Conservation (phyloP, 345 rosid genomes). For the Eucalyptus cloeziana region DNA sequence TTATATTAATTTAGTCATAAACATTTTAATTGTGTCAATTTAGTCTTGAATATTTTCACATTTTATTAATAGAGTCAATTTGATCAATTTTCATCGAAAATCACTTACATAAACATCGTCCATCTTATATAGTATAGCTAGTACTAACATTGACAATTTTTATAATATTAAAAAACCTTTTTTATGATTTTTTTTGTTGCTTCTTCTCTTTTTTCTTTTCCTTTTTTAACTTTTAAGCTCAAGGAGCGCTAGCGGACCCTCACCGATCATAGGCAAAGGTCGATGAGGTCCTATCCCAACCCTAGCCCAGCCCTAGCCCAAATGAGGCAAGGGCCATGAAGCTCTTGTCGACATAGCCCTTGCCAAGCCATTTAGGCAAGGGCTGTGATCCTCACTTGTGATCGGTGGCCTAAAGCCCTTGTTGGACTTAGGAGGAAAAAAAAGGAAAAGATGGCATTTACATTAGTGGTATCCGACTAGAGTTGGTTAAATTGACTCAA, state of each 20-base stretch:
- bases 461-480: rapidly evolving
- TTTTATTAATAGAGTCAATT: background rate
- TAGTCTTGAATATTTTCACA: background rate
- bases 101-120: rapidly evolving
- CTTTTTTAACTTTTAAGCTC: too few species aligned
- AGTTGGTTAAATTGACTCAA: too few species aligned
- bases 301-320: background rate
- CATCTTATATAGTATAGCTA: too few species aligned
- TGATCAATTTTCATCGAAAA: too few species aligned
- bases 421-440: background rate
- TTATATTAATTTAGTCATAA: too few species aligned
- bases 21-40: too few species aligned
- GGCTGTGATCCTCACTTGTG: too few species aligned
- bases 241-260: background rate
- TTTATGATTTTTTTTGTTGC: too few species aligned
- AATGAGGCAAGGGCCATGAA: background rate
- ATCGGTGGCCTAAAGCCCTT: too few species aligned
- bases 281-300: background rate
- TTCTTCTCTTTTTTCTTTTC: background rate
- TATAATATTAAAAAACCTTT: too few species aligned
- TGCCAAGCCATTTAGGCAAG: background rate
- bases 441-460: too few species aligned
- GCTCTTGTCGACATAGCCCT: background rate
- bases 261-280: background rate
- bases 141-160: too few species aligned